Conservation (phyloP, 768 basidiomycete species). For the Leccinum imitatum region DNA sequence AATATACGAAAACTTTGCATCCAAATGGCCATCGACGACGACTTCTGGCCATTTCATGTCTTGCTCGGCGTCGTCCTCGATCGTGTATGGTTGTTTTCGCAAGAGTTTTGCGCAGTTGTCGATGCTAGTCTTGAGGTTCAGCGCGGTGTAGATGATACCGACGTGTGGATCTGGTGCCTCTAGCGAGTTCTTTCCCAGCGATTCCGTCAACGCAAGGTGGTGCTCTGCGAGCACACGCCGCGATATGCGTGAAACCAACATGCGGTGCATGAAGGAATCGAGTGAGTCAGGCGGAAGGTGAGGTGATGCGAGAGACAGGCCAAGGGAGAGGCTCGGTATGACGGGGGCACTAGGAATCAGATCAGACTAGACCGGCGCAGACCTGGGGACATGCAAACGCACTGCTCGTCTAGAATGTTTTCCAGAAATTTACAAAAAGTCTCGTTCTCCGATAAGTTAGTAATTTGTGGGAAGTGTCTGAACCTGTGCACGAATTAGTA, state of each 20-base stretch:
- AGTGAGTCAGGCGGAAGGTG: slow-evolving; percentile 75
- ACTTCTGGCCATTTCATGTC: slow-evolving; percentile 58
- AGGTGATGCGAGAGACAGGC: slow-evolving; percentile 81
- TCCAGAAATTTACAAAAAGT: slow-evolving; percentile 73
- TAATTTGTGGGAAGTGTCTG: slow-evolving; percentile 71
- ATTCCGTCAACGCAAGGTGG: slow-evolving; percentile 77
- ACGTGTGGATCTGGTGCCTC: slow-evolving; percentile 59
- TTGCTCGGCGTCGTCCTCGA: slow-evolving; percentile 39
- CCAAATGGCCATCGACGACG: slow-evolving; percentile 67
- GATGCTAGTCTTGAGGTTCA: slow-evolving; percentile 69
- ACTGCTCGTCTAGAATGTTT: slow-evolving; percentile 75
- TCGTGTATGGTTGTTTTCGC: slow-evolving; percentile 43
- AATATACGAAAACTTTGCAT: slow-evolving; percentile 78
- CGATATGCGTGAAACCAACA: slow-evolving; percentile 89
- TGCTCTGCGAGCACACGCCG: slow-evolving; percentile 87
- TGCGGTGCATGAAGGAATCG: slow-evolving; percentile 86
- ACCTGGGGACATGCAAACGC: slow-evolving; percentile 25
- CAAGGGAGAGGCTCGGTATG: slow-evolving; percentile 80
- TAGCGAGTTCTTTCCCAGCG: slow-evolving; percentile 38
- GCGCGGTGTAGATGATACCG: slow-evolving; percentile 79
- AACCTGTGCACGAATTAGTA: slow-evolving; percentile 45
- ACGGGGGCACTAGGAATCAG: slow-evolving; percentile 58
- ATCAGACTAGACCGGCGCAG: slow-evolving; percentile 7
- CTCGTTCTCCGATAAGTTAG: slow-evolving; percentile 70
- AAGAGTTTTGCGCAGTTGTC: slow-evolving; percentile 65